A percentile compares a stretch with the other conserved stretches of the same genome.
Conservation (phyloP, 2,329 filamentous ascomycete genomes). For the Hymenoscyphus repandus region DNA sequence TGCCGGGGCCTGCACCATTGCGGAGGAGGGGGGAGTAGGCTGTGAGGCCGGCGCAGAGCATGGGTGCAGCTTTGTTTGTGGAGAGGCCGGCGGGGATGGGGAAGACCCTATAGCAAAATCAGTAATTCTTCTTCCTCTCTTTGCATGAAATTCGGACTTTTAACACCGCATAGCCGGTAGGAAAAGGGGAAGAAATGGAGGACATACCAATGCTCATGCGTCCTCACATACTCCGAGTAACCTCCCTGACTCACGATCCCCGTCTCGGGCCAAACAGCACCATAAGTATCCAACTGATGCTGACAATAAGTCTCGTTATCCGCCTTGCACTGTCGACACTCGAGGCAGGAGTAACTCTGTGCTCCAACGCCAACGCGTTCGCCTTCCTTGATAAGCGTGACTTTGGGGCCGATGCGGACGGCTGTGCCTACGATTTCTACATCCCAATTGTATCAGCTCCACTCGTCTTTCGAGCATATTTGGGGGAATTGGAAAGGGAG, state of each 20-base stretch:
- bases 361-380: constrained; percentile 51
- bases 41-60: constrained; percentile 82
- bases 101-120: constrained; percentile 43
- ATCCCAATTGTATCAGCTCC: neutral
- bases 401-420: constrained; percentile 60
- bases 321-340: constrained; percentile 48
- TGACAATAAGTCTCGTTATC: constrained; percentile 53
- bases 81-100: constrained; percentile 71
- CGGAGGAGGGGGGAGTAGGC: constrained; percentile 73
- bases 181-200: constrained; percentile 24
- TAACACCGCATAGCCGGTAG: too few relatives aligned
- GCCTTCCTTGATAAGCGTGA: constrained; percentile 50
- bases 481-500: neutral
- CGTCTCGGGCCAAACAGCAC: constrained; percentile 44
- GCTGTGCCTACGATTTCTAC: constrained; percentile 64
- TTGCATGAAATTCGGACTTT: neutral
- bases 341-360: constrained; percentile 47
- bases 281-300: constrained; percentile 46
- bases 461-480: neutral
- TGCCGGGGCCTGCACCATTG: constrained; percentile 69
- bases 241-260: constrained; percentile 60
- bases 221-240: constrained; percentile 63
- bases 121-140: neutral
- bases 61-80: constrained; percentile 62
- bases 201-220: constrained; percentile 66